phyloP scores from a whole-genome alignment of 768 basidiomycete genomes.

The Kwoniella newhampshirensis region DNA sequence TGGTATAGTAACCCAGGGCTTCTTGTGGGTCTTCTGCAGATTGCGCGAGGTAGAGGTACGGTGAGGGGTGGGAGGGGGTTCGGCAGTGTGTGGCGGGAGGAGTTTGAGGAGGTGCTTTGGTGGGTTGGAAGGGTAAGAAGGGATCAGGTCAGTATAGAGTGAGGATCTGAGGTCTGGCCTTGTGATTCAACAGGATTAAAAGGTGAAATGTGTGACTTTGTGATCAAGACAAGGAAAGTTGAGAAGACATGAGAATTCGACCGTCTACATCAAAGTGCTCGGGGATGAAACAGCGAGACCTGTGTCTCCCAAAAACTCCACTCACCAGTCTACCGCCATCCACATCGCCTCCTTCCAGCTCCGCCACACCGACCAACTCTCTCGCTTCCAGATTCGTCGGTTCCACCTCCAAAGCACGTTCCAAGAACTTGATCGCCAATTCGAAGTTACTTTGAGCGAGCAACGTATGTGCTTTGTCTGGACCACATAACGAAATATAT shows the following conservation, averaged over 20 bases:
- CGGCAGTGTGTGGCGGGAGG: constrained; percentile 57
- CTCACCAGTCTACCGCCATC: constrained; percentile 69
- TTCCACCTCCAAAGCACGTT: constrained; percentile 67
- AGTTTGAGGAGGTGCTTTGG: constrained; percentile 62
- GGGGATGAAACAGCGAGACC: too few relatives aligned
- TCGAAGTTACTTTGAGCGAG: constrained; percentile 82
- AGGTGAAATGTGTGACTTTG: too few relatives aligned
- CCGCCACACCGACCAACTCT: constrained; percentile 76
- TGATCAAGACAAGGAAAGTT: too few relatives aligned
- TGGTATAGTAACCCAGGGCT: constrained; percentile 71
- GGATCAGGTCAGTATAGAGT: too few relatives aligned
- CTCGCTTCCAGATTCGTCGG: constrained; percentile 66
- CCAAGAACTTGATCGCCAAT: constrained; percentile 70
- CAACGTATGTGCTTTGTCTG: constrained; percentile 73
- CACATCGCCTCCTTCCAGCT: constrained; percentile 76
- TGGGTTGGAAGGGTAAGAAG: too few relatives aligned
- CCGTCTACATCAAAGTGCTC: too few relatives aligned
- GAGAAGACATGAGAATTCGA: too few relatives aligned
- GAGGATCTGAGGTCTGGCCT: too few relatives aligned
- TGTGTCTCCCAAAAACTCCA: too few relatives aligned
- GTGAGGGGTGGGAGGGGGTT: constrained; percentile 64
- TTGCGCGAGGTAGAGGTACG: constrained; percentile 86
- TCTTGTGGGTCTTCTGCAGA: constrained; percentile 71
- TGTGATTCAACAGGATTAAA: too few relatives aligned
- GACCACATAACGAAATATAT: not conserved